Conservation (phyloP, 2,329 filamentous ascomycete genomes). For the Phyllosticta capitalensis region DNA sequence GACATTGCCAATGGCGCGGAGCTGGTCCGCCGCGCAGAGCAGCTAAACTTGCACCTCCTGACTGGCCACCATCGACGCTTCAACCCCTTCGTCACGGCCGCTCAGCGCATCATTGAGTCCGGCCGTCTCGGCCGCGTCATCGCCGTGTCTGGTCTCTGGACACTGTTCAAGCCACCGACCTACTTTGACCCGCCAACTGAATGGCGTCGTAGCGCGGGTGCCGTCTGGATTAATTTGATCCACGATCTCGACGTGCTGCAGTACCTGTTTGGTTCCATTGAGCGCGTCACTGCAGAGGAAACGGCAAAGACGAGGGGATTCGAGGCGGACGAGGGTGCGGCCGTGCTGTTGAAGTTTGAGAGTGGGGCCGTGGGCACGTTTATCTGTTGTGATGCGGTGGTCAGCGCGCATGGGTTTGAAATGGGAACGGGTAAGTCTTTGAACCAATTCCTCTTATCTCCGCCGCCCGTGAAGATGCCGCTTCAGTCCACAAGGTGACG, state of each 20-base stretch:
- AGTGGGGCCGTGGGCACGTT: conserved; percentile 49
- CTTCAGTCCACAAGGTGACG: neutral
- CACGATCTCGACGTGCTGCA: conserved; percentile 53
- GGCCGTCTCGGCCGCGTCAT: conserved; percentile 38
- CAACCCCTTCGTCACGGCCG: conserved; percentile 45
- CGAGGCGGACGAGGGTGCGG: conserved; percentile 48
- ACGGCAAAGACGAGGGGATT: conserved; percentile 36
- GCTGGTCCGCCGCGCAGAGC: conserved; percentile 18
- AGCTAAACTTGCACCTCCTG: conserved; percentile 33
- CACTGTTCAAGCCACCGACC: conserved; percentile 38
- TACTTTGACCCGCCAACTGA: conserved; percentile 43
- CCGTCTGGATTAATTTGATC: conserved; percentile 50
- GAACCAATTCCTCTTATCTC: neutral
- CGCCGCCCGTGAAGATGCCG: neutral
- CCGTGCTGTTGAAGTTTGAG: conserved; percentile 43
- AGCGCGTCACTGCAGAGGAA: conserved; percentile 42
- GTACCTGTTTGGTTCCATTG: conserved; percentile 45
- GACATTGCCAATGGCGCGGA: conserved; percentile 29
- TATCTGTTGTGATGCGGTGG: conserved; percentile 43
- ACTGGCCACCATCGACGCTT: conserved; percentile 53
- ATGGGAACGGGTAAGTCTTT: conserved; percentile 38
- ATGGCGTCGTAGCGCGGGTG: conserved; percentile 43
- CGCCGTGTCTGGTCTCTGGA: conserved; percentile 48
- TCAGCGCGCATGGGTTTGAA: conserved; percentile 47
- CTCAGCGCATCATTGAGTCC: conserved; percentile 35